Evolutionary conservation across 1,284 basidiomycete species (phyloP).

Genomic region (Wolfiporia cocos): DNA sequence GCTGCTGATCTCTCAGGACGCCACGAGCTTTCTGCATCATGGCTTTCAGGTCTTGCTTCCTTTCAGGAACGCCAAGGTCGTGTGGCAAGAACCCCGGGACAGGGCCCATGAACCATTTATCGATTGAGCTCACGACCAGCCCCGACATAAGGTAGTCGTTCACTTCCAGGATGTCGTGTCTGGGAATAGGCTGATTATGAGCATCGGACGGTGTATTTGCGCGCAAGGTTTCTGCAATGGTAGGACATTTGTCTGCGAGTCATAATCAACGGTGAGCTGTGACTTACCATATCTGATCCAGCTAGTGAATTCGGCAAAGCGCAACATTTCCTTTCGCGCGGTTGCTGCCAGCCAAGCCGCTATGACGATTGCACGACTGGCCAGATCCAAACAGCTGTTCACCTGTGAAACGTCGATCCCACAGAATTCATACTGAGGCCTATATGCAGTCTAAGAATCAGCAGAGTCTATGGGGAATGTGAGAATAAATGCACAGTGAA

Average conservation of each 20-base stretch:
- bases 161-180: constrained; percentile 74
- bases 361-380: constrained; percentile 51
- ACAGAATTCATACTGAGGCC: constrained; percentile 36
- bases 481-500: constrained; percentile 45
- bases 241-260: constrained; percentile 1
- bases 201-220: constrained; percentile 25
- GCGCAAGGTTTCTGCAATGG: constrained; percentile 21
- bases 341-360: constrained; percentile 62
- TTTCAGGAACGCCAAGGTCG: constrained; percentile 41
- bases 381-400: constrained; percentile 42
- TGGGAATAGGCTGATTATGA: constrained; percentile 43
- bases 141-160: constrained; percentile 73
- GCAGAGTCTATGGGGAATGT: not conserved
- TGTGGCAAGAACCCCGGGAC: constrained; percentile 48
- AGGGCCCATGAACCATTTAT: constrained; percentile 71
- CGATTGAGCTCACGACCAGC: constrained; percentile 60
- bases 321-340: constrained; percentile 57
- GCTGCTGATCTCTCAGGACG: constrained; percentile 36
- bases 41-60: constrained; percentile 10
- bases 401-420: constrained; percentile 46
- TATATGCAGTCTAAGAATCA: constrained; percentile 11
- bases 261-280: not conserved
- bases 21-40: constrained; percentile 41
- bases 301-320: constrained; percentile 72
- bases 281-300: constrained; percentile 69